Evolutionary conservation across 345 rosid species (phyloP), one percentile per base, ranked within the genome.

Genomic region (Salix caprea): DNA sequence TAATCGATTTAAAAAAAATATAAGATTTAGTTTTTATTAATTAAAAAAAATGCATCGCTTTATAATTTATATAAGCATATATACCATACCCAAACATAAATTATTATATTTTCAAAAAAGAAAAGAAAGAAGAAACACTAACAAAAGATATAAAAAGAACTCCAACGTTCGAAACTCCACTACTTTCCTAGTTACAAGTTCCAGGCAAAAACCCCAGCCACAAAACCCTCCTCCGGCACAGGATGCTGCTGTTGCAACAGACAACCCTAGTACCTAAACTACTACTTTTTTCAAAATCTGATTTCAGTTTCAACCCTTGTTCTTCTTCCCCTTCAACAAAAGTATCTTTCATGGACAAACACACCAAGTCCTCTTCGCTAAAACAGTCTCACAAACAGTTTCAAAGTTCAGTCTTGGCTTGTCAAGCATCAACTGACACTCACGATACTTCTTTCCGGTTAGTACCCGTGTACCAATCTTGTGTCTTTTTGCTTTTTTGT

Each of bases 231-330:
- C 26, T 56, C 40, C 21, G 10, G 66, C 5, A 2, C 28, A 64
- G 7, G 50, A 74, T 64, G 76, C 69, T 74, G 54, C 76, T 74
- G 10, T 70, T 56, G 62, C 62, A 56, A 56, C 26, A 56, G 26
- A 56, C 62, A n/a, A 56, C 62, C 26, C 23, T 23, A n/a, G 62
- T n/a, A n/a, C 26, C 62, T 8, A 56, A 2, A 56, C 5, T n/a
- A 9, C 4, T n/a, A 56, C 13, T 56, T 24, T 56, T 56, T 56
- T 34, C 62, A 28, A 40, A 71, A 50, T 71, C 12, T 34, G 61
- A 24, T 69, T 44, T 69, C 24, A n/a, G n/a, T 65, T 72, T 72
- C 66, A 56, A 40, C 34, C 39, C 9, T 19, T 65, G 58, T 65
- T 67, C 76, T 65, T 52, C 76, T 44, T 30, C 19, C 32, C 52